Percentiles rank a stretch among this genome's conserved stretches.
Evolutionary conservation across 192 early-diverging fungal genomes (phyloP).

Genomic region (Podochytrium sp.): DNA sequence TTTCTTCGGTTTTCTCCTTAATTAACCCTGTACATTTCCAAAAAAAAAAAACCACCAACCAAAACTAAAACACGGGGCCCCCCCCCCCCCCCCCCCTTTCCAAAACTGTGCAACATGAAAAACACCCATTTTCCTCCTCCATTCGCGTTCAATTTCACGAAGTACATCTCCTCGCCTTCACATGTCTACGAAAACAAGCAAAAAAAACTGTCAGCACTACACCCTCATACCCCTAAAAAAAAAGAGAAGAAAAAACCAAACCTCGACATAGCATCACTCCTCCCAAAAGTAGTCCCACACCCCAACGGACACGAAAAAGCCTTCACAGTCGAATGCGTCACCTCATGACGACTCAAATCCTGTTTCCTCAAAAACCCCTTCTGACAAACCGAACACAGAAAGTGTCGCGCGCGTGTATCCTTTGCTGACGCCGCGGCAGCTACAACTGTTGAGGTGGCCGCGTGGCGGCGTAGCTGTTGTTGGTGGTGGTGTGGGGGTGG

Average conservation of each 20-base stretch:
- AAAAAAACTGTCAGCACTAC: background rate
- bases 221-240: background rate
- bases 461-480: background rate
- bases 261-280: conserved; percentile 17
- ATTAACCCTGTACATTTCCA: no score
- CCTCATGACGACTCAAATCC: conserved; percentile 13
- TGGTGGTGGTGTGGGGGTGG: background rate
- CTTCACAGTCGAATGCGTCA: conserved; percentile 4
- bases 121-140: no score
- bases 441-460: background rate
- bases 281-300: conserved; percentile 19
- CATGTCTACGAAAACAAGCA: background rate
- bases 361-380: conserved; percentile 6
- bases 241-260: background rate
- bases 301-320: conserved; percentile 7
- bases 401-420: conserved; percentile 6
- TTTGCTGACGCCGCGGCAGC: background rate
- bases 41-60: no score
- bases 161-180: background rate
- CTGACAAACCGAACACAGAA: background rate
- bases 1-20: no score
- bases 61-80: no score
- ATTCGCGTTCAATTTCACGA: no score
- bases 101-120: no score
- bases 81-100: no score